Percentiles rank a stretch among this genome's conserved stretches.
These are phyloP conservation scores for Naganishia liquefaciens DNA, from an alignment of 1,284 basidiomycete species.

Conservation along the genomic window DNA sequence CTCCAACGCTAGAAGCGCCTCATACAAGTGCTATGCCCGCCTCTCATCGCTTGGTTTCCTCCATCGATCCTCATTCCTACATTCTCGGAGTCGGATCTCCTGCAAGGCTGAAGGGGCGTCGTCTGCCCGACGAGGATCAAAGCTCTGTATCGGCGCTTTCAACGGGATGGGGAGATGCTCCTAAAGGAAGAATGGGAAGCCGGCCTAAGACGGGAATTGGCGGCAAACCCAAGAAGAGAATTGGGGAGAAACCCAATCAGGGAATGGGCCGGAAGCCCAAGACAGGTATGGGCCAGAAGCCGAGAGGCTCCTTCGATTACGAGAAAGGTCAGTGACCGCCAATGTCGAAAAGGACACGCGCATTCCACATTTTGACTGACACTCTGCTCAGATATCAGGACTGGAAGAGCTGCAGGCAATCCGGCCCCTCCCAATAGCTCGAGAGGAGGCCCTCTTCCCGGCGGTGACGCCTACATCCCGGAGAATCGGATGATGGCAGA, in stretches of 20 bases:
- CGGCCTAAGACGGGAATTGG: slow-evolving; percentile 15
- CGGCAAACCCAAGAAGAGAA: slow-evolving; percentile 2
- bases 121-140: background rate
- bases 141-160: slow-evolving; percentile 5
- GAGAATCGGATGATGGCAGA: slow-evolving; percentile 1
- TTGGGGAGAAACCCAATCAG: slow-evolving; percentile 8
- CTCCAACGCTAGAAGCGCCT: too few species aligned
- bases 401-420: too few species aligned
- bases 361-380: too few species aligned
- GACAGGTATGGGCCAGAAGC: background rate
- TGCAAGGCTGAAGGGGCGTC: background rate
- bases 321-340: too few species aligned
- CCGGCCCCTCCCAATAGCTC: too few species aligned
- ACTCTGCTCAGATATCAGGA: too few species aligned
- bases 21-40: background rate
- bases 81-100: background rate
- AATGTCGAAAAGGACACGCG: too few species aligned
- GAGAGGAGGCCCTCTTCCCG: too few species aligned
- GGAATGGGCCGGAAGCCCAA: slow-evolving; percentile 2
- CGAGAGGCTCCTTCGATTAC: background rate
- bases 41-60: background rate
- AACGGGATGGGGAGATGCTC: slow-evolving; percentile 13
- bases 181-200: slow-evolving; percentile 5
- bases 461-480: too few species aligned
- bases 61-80: background rate